Percentiles rank a stretch among this genome's conserved stretches.
Conservation (phyloP, 2,329 filamentous ascomycete genomes). For the Colletotrichum graminicola region DNA sequence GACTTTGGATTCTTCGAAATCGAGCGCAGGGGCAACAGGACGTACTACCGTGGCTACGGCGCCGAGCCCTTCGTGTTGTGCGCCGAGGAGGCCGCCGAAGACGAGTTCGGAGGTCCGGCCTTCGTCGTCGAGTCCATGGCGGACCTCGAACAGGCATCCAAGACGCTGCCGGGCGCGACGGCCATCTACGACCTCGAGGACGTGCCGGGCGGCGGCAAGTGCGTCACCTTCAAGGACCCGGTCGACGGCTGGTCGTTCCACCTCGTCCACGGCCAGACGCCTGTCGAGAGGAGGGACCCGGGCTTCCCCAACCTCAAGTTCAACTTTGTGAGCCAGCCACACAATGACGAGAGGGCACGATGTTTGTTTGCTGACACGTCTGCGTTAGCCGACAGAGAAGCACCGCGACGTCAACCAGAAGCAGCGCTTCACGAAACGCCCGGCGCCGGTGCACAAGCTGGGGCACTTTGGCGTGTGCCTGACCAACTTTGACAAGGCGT, state of each 20-base stretch:
- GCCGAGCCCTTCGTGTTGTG: conserved; percentile 71
- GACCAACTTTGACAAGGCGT: conserved; percentile 61
- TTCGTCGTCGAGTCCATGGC: conserved; percentile 69
- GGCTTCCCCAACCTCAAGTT: conserved; percentile 57
- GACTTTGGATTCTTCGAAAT: conserved; percentile 63
- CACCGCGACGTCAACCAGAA: conserved; percentile 59
- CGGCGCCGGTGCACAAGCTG: conserved; percentile 64
- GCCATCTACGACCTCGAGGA: conserved; percentile 61
- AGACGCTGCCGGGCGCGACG: conserved; percentile 60
- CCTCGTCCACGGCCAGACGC: conserved; percentile 66
- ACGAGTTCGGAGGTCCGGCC: conserved; percentile 68
- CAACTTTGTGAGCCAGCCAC: conserved; percentile 56
- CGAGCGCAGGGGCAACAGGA: conserved; percentile 55
- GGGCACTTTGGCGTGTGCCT: conserved; percentile 68
- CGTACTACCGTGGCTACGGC: conserved; percentile 73
- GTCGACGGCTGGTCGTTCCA: conserved; percentile 70
- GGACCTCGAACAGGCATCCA: conserved; percentile 65
- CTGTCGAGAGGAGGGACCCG: conserved; percentile 51
- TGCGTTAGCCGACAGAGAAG: conserved; percentile 53
- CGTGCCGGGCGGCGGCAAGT: conserved; percentile 65
- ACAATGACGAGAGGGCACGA: not conserved
- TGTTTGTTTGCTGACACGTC: not conserved
- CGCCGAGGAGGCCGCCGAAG: conserved; percentile 59
- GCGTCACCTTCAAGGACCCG: conserved; percentile 65
- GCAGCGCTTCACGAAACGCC: conserved; percentile 62